phyloP scores from a whole-genome alignment of 148 eudicot genomes.

The Camellia sinensis region DNA sequence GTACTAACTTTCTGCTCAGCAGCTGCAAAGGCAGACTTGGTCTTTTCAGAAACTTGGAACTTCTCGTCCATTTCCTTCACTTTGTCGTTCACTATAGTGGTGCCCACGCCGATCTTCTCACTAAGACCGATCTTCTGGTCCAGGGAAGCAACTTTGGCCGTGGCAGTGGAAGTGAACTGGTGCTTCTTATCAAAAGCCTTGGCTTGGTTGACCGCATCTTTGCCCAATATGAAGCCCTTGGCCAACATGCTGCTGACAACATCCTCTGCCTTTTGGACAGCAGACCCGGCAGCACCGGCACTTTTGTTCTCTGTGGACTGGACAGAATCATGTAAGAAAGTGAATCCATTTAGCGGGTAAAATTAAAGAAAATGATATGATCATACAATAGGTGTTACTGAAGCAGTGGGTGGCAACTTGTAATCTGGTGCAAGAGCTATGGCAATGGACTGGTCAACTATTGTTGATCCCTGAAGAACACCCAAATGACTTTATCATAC shows the following conservation, averaged over 20 bases:
- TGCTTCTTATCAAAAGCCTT: conserved; percentile 79
- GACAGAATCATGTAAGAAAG: not conserved
- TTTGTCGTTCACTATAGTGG: conserved; percentile 72
- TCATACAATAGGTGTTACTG: conserved; percentile 50
- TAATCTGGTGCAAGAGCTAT: conserved; percentile 80
- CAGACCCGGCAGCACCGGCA: conserved; percentile 40
- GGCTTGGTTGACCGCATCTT: conserved; percentile 72
- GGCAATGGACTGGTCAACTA: conserved; percentile 82
- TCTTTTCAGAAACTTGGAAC: conserved; percentile 82
- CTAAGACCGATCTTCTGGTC: conserved; percentile 84
- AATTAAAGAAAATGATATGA: conserved; percentile 6
- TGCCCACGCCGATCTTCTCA: conserved; percentile 61
- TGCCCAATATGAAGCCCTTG: conserved; percentile 82
- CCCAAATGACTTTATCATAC: not conserved
- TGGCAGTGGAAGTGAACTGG: conserved; percentile 69
- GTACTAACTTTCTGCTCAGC: conserved; percentile 86
- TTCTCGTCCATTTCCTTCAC: conserved; percentile 84
- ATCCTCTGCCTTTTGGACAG: conserved; percentile 84
- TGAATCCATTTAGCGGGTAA: not conserved
- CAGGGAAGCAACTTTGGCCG: conserved; percentile 67
- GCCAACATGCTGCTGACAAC: conserved; percentile 88
- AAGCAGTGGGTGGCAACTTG: conserved; percentile 47
- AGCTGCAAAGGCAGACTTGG: conserved; percentile 66
- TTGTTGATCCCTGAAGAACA: conserved; percentile 81
- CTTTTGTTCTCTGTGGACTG: conserved; percentile 45